These are phyloP conservation scores for Evernia prunastri DNA, from an alignment of 495 filamentous ascomycete species.

Conservation along the genomic window DNA sequence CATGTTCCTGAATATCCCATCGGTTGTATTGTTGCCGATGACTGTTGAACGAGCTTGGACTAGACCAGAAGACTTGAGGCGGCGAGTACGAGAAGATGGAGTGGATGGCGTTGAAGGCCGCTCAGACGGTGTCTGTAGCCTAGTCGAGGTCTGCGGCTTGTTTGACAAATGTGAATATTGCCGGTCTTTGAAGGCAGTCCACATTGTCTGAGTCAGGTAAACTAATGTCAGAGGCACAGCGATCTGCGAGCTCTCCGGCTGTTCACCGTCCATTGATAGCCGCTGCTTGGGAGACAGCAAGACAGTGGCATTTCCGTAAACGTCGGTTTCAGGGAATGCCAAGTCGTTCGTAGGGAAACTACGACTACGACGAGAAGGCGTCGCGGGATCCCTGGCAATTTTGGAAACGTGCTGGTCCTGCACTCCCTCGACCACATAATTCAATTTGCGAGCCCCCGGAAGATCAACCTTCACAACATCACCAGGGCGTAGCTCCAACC, in stretches of 20 bases:
- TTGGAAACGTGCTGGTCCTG: slow-evolving; percentile 29
- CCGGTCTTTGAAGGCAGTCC: slow-evolving; percentile 45
- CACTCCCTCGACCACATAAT: slow-evolving; percentile 43
- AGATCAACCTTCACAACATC: slow-evolving; percentile 49
- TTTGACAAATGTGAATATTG: slow-evolving; percentile 31
- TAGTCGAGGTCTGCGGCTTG: slow-evolving; percentile 24
- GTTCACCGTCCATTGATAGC: slow-evolving; percentile 36
- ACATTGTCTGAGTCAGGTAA: slow-evolving; percentile 46
- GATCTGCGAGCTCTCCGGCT: slow-evolving; percentile 24
- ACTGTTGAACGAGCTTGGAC: slow-evolving; percentile 13
- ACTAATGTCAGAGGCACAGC: slow-evolving; percentile 42
- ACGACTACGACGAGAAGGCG: slow-evolving; percentile 16
- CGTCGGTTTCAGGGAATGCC: slow-evolving; percentile 38
- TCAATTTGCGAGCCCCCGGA: slow-evolving; percentile 40
- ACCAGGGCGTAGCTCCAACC: slow-evolving; percentile 43
- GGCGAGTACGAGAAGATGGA: slow-evolving; percentile 38
- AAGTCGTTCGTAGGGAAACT: slow-evolving; percentile 31
- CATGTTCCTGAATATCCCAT: slow-evolving; percentile 63
- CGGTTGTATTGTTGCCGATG: not conserved
- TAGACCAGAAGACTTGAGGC: slow-evolving; percentile 25
- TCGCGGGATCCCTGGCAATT: slow-evolving; percentile 10
- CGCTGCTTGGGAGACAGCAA: slow-evolving; percentile 43
- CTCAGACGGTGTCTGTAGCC: slow-evolving; percentile 38
- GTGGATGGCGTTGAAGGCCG: slow-evolving; percentile 39
- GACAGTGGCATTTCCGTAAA: slow-evolving; percentile 41